Base-by-base conservation (phyloP, 495 filamentous ascomycete species). In the Pyrenula aspistea region DNA sequence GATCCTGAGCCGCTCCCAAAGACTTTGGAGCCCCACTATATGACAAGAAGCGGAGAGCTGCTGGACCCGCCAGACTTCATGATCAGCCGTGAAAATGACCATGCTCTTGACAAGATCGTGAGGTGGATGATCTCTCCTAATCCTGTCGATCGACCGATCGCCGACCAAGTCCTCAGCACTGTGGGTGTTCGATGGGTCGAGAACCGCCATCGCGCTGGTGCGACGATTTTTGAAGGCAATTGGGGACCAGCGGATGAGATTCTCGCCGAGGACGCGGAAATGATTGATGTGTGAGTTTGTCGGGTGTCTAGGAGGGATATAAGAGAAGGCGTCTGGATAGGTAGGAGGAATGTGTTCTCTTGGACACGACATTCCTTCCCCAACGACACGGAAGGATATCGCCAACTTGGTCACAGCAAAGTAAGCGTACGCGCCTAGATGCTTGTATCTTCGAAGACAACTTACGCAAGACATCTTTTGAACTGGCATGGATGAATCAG, bases 211-310 rank as follows among this genome's bases (percentile, higher is more conserved):
- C 82, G 83, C 51, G 88, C 89, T 22, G 87, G 88, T 24, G 94
- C 94, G 22, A 94, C 88, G 10, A 83, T 96, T 53, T 97, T 84
- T 59, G 93, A 98, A 72, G 94, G 93, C 61, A 91, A 89, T 66
- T 98, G 89, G 88, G 93, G 93, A 1, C 93, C 91, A 47, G 82
- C 82, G 11, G 85, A 89, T 59, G 79, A 86, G 56, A 75, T 87
- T 24, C 71, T 88, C 59, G 75, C 73, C n/a, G 80, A 82, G 65
- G 83, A 86, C 69, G 77, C 81, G 51, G 84, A 87, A 66, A 87
- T 87, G 83, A 82, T 85, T 65, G 85, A 88, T 67, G 83, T 83
- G 67, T 81, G 68, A 79, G 19, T 42, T 15, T 42, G 15, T 42
- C 8, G 15, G 31, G 31, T 42, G 31, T 42, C 31, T 42, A 15